Base-by-base conservation (phyloP, 2,329 filamentous ascomycete genomes). In the Esteya vermicola region DNA sequence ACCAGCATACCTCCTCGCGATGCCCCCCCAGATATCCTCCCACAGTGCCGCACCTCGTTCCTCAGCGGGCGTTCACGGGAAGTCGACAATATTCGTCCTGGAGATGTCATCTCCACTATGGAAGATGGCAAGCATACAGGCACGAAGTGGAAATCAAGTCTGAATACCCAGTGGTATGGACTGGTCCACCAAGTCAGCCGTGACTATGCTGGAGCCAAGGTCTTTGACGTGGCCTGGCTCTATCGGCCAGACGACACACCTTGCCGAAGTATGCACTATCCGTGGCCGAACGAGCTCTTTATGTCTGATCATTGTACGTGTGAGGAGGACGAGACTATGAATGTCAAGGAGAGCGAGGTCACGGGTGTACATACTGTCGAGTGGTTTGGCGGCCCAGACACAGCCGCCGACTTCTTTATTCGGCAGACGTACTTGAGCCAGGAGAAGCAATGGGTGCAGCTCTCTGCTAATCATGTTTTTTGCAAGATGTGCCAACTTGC, bases 281-380 rank as follows among this genome's bases (percentile, higher is more conserved):
- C 79, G 0, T 78, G 74, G 55, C 45, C 58, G 0, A 82, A 86
- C 38, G 84, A 93, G 55, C 56, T 91, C 0, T 91, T 91, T 45
- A 57, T 89, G 0, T 84, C 78, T 0, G 73, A 85, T 38, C 75
- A 86, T 43, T 89, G 85, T 57, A 81, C 78, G 1, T 91, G 84
- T 45, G 54, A 60, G 0, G 62, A 70, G 16, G 52, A 47, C 9
- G 35, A 33, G 0, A 43, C 42, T 1, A 43, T 58, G 27, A 64
- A 65, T 22, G 62, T 84, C 4, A 48, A 62, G 0, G 64, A 68
- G 1, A 56, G 67, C 0, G 68, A 84, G 26, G 61, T 86, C 1
- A 50, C 75, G 0, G 65, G 63, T 0, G 70, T 69, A 2, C 70
- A 81, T 31, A 47, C 63, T 0, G 67, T 88, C 0, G 64, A 72